A percentile compares a stretch with the other conserved stretches of the same genome.
phyloP scores from a whole-genome alignment of 257 asterid genomes.

The Przewalskia tangutica region DNA sequence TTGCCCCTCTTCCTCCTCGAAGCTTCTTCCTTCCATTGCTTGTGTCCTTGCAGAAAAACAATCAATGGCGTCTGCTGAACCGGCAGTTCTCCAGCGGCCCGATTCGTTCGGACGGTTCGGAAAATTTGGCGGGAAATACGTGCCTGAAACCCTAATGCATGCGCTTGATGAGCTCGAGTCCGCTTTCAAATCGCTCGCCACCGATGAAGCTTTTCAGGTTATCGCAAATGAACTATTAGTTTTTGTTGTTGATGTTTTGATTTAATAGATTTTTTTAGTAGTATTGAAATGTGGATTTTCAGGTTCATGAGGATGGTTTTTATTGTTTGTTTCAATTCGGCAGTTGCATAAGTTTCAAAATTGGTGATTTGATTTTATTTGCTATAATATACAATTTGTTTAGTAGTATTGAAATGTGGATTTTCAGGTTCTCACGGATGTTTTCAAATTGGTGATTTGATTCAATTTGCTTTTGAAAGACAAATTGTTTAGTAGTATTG shows the following conservation, averaged over 20 bases:
- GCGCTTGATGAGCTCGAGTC: conserved; percentile 90
- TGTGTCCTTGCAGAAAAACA: conserved; percentile 25
- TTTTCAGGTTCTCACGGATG: conserved; percentile 43
- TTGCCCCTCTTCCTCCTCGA: neutral
- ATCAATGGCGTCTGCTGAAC: conserved; percentile 23
- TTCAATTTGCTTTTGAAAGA: neutral
- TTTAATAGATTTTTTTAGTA: too few species aligned
- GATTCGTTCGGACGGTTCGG: conserved; percentile 90
- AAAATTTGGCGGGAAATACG: conserved; percentile 79
- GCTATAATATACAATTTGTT: neutral
- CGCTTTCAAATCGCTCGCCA: conserved; percentile 58
- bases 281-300: too few species aligned
- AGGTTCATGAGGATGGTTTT: too few species aligned
- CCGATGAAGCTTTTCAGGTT: conserved; percentile 76
- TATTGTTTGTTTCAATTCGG: too few species aligned
- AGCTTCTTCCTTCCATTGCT: neutral
- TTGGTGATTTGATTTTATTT: neutral
- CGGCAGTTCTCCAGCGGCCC: conserved; percentile 43
- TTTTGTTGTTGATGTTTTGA: neutral
- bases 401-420: neutral
- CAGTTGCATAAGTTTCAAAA: neutral
- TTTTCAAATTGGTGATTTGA: neutral
- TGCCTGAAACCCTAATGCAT: conserved; percentile 84
- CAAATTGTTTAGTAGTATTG: neutral
- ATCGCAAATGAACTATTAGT: neutral